Evolutionary conservation across 805 yeast species (phyloP).

Genomic region (Starmerella khaoyaiensis): DNA sequence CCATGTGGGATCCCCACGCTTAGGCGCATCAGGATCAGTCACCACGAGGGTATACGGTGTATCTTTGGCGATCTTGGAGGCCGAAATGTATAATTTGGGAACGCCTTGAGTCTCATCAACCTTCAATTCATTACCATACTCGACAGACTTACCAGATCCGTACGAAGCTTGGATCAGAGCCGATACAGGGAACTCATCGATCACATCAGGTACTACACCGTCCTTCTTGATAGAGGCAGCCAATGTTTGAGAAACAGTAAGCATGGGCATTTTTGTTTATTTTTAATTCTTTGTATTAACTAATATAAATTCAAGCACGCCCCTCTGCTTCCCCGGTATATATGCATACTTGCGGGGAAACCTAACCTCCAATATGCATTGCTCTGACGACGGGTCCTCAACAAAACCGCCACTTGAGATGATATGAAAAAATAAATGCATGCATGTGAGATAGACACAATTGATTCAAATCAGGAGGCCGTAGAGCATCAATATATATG

Average conservation of each 20-base stretch:
- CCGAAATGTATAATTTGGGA: conserved; percentile 57
- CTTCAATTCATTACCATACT: conserved; percentile 62
- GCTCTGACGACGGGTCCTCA: too few relatives aligned
- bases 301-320: too few relatives aligned
- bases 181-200: conserved; percentile 24
- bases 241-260: conserved; percentile 26
- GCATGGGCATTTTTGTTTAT: conserved; percentile 23
- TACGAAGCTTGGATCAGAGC: conserved; percentile 49
- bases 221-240: conserved; percentile 32
- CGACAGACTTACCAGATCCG: conserved; percentile 43
- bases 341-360: too few relatives aligned
- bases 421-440: too few relatives aligned
- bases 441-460: too few relatives aligned
- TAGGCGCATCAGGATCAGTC: conserved; percentile 94
- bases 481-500: too few relatives aligned
- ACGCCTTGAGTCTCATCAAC: conserved; percentile 52
- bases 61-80: conserved; percentile 35
- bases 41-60: conserved; percentile 59
- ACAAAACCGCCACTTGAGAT: too few relatives aligned
- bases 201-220: conserved; percentile 35
- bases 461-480: too few relatives aligned
- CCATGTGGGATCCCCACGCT: conserved; percentile 71
- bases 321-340: too few relatives aligned
- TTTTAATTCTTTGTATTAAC: too few relatives aligned
- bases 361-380: too few relatives aligned